A percentile compares a stretch with the other conserved stretches of the same genome.
These are phyloP conservation scores for Malassezia arunalokei DNA, from an alignment of 1,284 basidiomycete species.

Conservation along the genomic window DNA sequence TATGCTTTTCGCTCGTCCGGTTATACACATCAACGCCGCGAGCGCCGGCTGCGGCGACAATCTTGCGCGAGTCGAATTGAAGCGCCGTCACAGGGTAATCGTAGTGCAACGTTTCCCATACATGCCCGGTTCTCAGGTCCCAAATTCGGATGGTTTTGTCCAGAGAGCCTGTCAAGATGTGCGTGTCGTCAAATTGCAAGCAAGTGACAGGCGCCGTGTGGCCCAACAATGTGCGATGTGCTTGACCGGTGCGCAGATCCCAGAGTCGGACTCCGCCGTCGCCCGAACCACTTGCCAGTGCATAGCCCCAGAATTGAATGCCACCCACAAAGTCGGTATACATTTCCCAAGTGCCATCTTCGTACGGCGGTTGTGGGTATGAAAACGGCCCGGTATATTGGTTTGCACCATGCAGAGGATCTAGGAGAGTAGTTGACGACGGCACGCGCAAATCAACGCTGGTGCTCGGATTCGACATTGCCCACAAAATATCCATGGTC, in stretches of 20 bases:
- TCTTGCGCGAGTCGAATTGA: slow-evolving; percentile 86
- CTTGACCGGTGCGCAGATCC: slow-evolving; percentile 97
- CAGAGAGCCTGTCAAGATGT: slow-evolving; percentile 78
- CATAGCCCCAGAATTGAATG: slow-evolving; percentile 97
- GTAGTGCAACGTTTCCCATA: slow-evolving; percentile 77
- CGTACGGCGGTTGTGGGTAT: slow-evolving; percentile 67
- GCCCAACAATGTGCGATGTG: slow-evolving; percentile 80
- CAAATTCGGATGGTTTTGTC: slow-evolving; percentile 68
- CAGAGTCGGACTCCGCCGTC: slow-evolving; percentile 97
- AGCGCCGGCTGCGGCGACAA: slow-evolving; percentile 83
- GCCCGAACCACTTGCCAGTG: slow-evolving; percentile 85
- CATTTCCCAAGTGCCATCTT: slow-evolving; percentile 81
- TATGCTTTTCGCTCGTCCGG: slow-evolving; percentile 79
- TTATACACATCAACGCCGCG: slow-evolving; percentile 93
- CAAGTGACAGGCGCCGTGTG: slow-evolving; percentile 89
- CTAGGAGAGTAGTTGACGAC: background rate
- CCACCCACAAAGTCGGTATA: slow-evolving; percentile 96
- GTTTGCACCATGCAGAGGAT: slow-evolving; percentile 12
- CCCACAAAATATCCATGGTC: slow-evolving; percentile 99
- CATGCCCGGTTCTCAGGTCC: slow-evolving; percentile 83
- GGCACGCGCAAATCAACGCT: background rate
- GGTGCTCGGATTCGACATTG: slow-evolving; percentile 70
- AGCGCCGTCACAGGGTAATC: slow-evolving; percentile 80
- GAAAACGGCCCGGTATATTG: slow-evolving; percentile 51
- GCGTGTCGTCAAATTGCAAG: slow-evolving; percentile 90